These are phyloP conservation scores for Penicillium coffeae DNA, from an alignment of 495 filamentous ascomycete genomes.

Conservation along the genomic window DNA sequence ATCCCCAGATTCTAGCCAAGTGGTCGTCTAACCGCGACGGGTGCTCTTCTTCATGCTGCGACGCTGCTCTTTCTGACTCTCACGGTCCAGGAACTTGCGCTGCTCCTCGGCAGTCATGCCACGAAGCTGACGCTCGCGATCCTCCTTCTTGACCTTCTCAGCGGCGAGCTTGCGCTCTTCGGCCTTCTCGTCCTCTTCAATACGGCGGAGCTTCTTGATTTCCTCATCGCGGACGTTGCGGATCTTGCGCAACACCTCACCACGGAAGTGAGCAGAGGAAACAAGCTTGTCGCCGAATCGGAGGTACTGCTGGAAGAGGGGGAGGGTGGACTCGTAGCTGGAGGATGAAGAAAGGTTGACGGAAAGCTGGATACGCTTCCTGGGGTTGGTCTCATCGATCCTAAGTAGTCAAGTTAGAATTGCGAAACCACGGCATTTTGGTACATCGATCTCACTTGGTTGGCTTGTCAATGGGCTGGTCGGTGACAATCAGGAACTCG, in stretches of 20 bases:
- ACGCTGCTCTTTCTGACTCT: constrained; percentile 76
- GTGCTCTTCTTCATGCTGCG: constrained; percentile 69
- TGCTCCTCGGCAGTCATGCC: constrained; percentile 88
- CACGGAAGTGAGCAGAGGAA: constrained; percentile 73
- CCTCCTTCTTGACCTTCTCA: constrained; percentile 87
- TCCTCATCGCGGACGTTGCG: constrained; percentile 75
- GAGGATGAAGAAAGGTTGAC: constrained; percentile 52
- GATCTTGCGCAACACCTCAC: constrained; percentile 84
- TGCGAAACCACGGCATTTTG: no score
- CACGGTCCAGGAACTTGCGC: constrained; percentile 90
- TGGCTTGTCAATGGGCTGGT: constrained; percentile 89
- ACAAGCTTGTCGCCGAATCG: constrained; percentile 80
- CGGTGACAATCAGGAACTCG: constrained; percentile 83
- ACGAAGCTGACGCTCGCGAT: constrained; percentile 80
- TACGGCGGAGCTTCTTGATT: constrained; percentile 71
- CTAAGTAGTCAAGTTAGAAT: constrained; percentile 41
- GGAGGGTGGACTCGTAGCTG: constrained; percentile 62
- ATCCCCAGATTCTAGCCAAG: constrained; percentile 7
- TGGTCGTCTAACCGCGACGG: constrained; percentile 30
- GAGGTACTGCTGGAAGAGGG: constrained; percentile 78
- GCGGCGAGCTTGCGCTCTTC: constrained; percentile 76
- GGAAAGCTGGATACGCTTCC: constrained; percentile 80
- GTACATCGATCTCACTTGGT: constrained; percentile 78
- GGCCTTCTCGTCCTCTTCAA: constrained; percentile 86
- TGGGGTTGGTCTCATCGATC: constrained; percentile 77